Conservation (phyloP, 2,329 filamentous ascomycete genomes). For the Lecanicillium sp. region DNA sequence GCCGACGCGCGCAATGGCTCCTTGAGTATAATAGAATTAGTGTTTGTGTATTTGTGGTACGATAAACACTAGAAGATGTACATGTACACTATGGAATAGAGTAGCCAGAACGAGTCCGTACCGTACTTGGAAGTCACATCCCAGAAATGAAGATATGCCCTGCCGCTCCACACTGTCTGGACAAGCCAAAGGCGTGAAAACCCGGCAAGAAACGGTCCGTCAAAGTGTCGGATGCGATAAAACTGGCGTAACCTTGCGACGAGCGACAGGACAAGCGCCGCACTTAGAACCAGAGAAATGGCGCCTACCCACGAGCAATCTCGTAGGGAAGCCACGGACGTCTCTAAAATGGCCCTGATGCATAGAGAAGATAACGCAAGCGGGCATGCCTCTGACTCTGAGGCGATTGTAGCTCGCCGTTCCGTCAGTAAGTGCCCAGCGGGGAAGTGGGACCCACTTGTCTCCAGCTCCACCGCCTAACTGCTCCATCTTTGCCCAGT, state of each 20-base stretch:
- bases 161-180: conserved; percentile 25
- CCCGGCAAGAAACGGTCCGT: conserved; percentile 31
- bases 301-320: too few species aligned
- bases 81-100: conserved; percentile 15
- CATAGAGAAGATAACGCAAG: too few species aligned
- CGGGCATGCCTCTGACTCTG: too few species aligned
- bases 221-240: conserved; percentile 33
- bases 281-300: too few species aligned
- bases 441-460: too few species aligned
- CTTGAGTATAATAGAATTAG: too few species aligned
- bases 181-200: conserved; percentile 37
- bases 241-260: conserved; percentile 24
- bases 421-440: too few species aligned
- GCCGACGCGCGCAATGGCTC: conserved; percentile 33
- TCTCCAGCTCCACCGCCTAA: too few species aligned
- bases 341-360: too few species aligned
- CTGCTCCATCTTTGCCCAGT: too few species aligned
- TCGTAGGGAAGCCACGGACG: too few species aligned
- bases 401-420: too few species aligned
- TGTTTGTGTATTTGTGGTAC: neutral
- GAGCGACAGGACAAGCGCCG: neutral
- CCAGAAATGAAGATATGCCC: conserved; percentile 30
- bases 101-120: conserved; percentile 18
- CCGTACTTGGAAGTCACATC: conserved; percentile 31
- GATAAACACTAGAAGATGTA: neutral